These are phyloP conservation scores for Brasenia schreberi DNA, from an alignment of 164 flowering plant species.

Conservation along the genomic window DNA sequence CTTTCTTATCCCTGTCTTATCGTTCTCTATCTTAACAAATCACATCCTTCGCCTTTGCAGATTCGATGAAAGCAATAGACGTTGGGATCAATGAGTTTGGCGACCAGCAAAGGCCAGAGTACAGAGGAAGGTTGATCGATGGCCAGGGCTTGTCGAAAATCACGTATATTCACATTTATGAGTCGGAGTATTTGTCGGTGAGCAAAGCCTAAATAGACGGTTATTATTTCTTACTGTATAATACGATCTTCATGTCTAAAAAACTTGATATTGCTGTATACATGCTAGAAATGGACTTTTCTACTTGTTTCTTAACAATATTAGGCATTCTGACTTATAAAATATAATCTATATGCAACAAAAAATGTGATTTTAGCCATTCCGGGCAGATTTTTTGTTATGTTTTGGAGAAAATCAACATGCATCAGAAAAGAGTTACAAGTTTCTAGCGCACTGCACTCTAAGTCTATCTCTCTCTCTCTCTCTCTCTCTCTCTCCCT, in stretches of 20 bases:
- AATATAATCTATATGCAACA: too few relatives aligned
- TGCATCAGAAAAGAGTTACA: too few relatives aligned
- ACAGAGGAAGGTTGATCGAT: slow-evolving; percentile 7
- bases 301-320: too few relatives aligned
- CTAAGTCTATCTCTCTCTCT: too few relatives aligned
- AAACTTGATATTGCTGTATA: neutral
- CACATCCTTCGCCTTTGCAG: slow-evolving; percentile 7
- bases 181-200: slow-evolving; percentile 24
- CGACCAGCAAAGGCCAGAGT: slow-evolving; percentile 1
- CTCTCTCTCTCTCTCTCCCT: too few relatives aligned
- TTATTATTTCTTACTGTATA: neutral
- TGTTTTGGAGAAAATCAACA: too few relatives aligned
- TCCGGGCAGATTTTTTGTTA: too few relatives aligned
- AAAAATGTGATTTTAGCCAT: too few relatives aligned
- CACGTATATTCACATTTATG: slow-evolving; percentile 24
- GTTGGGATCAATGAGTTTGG: slow-evolving; percentile 24
- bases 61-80: slow-evolving; percentile 16
- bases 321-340: too few relatives aligned
- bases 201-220: neutral
- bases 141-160: slow-evolving; percentile 13
- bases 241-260: neutral
- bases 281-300: too few relatives aligned
- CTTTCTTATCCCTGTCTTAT: neutral
- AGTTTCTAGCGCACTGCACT: too few relatives aligned
- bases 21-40: neutral